Conservation (phyloP, 192 early-diverging fungal genomes). For the Haplosporangium gracile region DNA sequence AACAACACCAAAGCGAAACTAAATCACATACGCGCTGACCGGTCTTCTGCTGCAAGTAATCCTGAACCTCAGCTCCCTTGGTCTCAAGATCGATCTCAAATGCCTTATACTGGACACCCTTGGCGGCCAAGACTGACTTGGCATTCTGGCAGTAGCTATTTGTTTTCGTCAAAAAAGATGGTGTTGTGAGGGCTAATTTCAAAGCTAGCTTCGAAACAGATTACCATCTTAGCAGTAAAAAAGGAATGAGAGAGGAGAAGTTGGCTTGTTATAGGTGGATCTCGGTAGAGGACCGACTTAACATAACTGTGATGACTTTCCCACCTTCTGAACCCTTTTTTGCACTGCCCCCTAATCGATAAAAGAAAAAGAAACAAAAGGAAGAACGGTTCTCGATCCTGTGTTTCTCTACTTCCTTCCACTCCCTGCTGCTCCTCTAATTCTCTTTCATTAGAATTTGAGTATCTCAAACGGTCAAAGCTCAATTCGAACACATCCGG, state of each 20-base stretch:
- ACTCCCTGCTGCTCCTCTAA: neutral
- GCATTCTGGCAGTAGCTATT: conserved; percentile 53
- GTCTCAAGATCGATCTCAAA: conserved; percentile 63
- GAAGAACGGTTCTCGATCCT: neutral
- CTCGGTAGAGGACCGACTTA: neutral
- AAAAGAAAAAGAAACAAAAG: conserved; percentile 7
- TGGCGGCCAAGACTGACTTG: conserved; percentile 51
- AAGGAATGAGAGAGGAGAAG: neutral
- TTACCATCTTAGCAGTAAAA: neutral
- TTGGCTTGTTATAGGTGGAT: neutral
- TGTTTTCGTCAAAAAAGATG: neutral
- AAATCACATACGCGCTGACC: conserved; percentile 59
- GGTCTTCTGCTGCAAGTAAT: conserved; percentile 61
- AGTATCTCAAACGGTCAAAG: neutral
- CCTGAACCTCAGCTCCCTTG: conserved; percentile 67
- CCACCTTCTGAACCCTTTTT: neutral
- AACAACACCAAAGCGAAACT: neutral
- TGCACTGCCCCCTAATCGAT: neutral
- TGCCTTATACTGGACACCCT: conserved; percentile 59
- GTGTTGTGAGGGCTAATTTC: no score
- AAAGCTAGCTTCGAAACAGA: neutral
- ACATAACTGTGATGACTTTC: neutral
- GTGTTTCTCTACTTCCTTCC: neutral
- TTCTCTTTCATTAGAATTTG: neutral
- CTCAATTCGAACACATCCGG: neutral